These are phyloP conservation scores for Wickerhamomyces sydowiorum DNA, from an alignment of 805 yeast genomes.

Conservation along the genomic window DNA sequence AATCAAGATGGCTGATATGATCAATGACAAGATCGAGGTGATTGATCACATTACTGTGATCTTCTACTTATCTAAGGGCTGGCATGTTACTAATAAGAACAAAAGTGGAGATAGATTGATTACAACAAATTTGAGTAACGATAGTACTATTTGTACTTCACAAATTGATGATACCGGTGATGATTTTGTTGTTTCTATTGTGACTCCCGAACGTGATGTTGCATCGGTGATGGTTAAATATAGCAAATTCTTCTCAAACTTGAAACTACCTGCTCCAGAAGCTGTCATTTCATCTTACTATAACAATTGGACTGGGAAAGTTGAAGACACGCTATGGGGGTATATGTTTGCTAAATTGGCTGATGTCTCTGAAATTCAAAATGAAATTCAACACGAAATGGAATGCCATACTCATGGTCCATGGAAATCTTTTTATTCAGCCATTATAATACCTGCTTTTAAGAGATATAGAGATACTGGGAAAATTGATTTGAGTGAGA, in stretches of 20 bases:
- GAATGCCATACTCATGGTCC: background rate
- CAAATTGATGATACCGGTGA: background rate
- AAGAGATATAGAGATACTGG: background rate
- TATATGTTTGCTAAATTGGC: background rate
- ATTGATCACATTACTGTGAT: too few relatives aligned
- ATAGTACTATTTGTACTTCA: background rate
- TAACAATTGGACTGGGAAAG: background rate
- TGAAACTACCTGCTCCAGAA: background rate
- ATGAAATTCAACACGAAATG: background rate
- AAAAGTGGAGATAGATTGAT: too few relatives aligned
- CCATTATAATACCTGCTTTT: background rate
- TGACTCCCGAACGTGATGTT: too few relatives aligned
- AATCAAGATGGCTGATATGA: too few relatives aligned
- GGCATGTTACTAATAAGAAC: too few relatives aligned
- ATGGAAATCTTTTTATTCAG: background rate
- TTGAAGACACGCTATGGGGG: background rate
- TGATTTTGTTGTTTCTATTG: background rate
- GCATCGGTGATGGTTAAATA: too few relatives aligned
- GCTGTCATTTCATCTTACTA: background rate
- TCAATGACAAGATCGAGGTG: too few relatives aligned
- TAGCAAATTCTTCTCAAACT: background rate
- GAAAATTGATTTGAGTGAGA: background rate
- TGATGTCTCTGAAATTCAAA: background rate
- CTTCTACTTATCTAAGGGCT: too few relatives aligned
- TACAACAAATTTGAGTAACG: too few relatives aligned